Percentiles rank a stretch among this genome's conserved stretches.
These are phyloP conservation scores for Penicillium vulpinum DNA, from an alignment of 2,329 filamentous ascomycete species.

Conservation along the genomic window DNA sequence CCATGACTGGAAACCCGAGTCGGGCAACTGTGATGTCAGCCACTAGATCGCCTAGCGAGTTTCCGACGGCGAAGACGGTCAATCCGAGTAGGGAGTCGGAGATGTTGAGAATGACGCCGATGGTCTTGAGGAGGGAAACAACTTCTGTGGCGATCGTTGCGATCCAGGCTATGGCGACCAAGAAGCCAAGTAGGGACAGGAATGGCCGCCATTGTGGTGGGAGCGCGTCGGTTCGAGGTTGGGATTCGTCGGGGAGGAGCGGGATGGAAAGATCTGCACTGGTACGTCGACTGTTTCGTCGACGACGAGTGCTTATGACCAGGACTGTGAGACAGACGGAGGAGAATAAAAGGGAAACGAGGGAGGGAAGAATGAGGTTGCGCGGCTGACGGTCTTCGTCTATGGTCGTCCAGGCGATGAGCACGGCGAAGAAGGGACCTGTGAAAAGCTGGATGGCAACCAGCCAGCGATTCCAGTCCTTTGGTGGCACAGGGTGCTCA, in stretches of 20 bases:
- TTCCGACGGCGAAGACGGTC: slow-evolving; percentile 94
- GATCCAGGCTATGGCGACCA: slow-evolving; percentile 93
- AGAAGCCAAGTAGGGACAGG: slow-evolving; percentile 85
- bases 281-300: slow-evolving; percentile 37
- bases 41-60: slow-evolving; percentile 89
- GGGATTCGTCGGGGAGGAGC: background rate
- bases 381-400: slow-evolving; percentile 56
- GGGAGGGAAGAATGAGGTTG: slow-evolving; percentile 57
- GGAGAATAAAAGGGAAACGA: slow-evolving; percentile 69
- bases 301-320: slow-evolving; percentile 60
- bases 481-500: slow-evolving; percentile 17
- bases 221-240: slow-evolving; percentile 46
- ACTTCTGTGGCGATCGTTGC: slow-evolving; percentile 94
- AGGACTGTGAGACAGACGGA: slow-evolving; percentile 66
- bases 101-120: slow-evolving; percentile 89
- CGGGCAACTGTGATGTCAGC: slow-evolving; percentile 92
- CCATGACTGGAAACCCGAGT: slow-evolving; percentile 96
- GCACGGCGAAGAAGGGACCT: slow-evolving; percentile 77
- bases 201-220: slow-evolving; percentile 73
- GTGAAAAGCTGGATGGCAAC: slow-evolving; percentile 81
- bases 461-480: slow-evolving; percentile 89
- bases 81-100: slow-evolving; percentile 92
- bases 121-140: slow-evolving; percentile 87
- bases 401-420: slow-evolving; percentile 65
- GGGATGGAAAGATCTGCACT: background rate